Base-by-base conservation (phyloP, 202 grass and related monocot species). In the Miscanthus sacchariflorus region DNA sequence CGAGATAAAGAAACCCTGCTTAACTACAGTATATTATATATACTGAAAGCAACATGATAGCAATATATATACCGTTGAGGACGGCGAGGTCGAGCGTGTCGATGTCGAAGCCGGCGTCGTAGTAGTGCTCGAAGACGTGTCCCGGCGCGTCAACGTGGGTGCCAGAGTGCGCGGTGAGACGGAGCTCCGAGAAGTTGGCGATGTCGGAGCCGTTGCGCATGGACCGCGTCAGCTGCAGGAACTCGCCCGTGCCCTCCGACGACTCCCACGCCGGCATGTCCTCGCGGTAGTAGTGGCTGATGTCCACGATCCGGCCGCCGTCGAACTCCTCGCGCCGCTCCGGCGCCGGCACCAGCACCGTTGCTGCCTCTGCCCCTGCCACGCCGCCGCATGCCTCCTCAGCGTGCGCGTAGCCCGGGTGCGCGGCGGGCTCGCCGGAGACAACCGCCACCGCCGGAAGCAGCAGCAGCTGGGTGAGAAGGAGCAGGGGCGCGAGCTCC, bases 61-160 rank as follows among this genome's bases (percentile, higher is more conserved):
- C 10, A 19, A 8, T 56, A 17, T n/a, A 72, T 36, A 36, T 24
- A 79, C 86, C 95, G 77, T 98, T 95, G 79, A 98, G 91, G 70
- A 95, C 83, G 13, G 90, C 82, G 73, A 98, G 95, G 42, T 95
- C 95, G 68, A 98, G 95, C 3, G 93, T 95, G 88, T 98, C 95
- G 24, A 95, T 74, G 59, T 98, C 95, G 80, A 98, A 98, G 6
- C 95, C 93, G 28, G 91, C 91, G 83, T 95, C 85, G 77, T 89
- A 98, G 77, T 95, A 95, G 89, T 93, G 91, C 72, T 95, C 75
- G 85, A 92, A 95, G 49, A 98, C 91, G 72, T 98, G 95, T 1
- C 95, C 93, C 36, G 95, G 95, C 56, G 95, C 95, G 81, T 98
- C 95, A 42, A 98, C 91, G 80, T 95, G 95, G 36, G 95, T 98